Evolutionary conservation across 1,284 basidiomycete genomes (phyloP).

Genomic region (Ustilago hordei): DNA sequence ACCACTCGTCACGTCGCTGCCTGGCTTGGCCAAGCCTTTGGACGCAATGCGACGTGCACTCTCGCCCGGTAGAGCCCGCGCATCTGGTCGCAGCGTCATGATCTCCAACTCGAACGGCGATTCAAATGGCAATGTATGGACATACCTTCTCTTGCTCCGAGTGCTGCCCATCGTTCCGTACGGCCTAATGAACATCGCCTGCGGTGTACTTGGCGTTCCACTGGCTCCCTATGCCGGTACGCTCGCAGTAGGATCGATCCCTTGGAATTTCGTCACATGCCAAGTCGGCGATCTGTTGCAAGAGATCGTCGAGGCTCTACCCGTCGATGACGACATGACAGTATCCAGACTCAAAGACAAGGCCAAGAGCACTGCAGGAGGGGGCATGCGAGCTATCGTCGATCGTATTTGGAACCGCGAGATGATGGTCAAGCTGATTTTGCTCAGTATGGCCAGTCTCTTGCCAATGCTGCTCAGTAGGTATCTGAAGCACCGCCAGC

Average conservation of each 20-base stretch:
- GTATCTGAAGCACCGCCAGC: constrained; percentile 37
- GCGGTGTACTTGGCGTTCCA: constrained; percentile 65
- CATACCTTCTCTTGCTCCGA: constrained; percentile 64
- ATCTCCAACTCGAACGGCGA: constrained; percentile 33
- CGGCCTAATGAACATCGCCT: constrained; percentile 68
- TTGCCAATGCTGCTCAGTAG: constrained; percentile 58
- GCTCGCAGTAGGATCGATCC: constrained; percentile 62
- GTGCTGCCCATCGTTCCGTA: constrained; percentile 68
- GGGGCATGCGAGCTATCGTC: constrained; percentile 54
- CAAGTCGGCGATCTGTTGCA: constrained; percentile 66
- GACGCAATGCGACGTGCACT: constrained; percentile 61
- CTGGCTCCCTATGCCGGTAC: constrained; percentile 64
- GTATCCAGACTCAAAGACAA: constrained; percentile 31
- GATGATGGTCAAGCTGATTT: constrained; percentile 58
- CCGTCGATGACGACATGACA: constrained; percentile 30
- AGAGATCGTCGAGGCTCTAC: constrained; percentile 61
- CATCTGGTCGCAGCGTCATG: constrained; percentile 47
- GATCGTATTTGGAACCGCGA: constrained; percentile 61
- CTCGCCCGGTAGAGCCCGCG: constrained; percentile 37
- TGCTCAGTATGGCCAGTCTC: constrained; percentile 58
- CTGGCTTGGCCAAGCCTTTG: constrained; percentile 62
- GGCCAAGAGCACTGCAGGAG: constrained; percentile 42
- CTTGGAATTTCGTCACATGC: constrained; percentile 68
- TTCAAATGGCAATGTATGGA: constrained; percentile 54
- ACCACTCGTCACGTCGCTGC: constrained; percentile 57